phyloP scores from a whole-genome alignment of 371 early-diverging fungal species.

The Mucor saturninus region DNA sequence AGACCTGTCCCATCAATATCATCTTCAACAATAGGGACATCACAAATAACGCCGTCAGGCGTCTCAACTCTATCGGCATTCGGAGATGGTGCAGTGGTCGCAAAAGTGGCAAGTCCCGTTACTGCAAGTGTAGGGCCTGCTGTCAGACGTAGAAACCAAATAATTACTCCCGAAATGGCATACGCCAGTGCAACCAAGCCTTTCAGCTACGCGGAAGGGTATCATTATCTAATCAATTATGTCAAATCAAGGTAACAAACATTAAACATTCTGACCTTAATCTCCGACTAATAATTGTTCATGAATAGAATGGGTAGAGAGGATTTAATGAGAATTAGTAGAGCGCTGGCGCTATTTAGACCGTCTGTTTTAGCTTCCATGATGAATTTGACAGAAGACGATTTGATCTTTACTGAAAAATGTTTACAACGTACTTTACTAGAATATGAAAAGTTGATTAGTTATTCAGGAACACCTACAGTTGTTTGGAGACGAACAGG shows the following conservation, averaged over 20 bases:
- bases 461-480: slow-evolving; percentile 89
- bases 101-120: slow-evolving; percentile 47
- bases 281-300: background rate
- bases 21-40: slow-evolving; percentile 36
- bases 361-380: slow-evolving; percentile 91
- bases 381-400: slow-evolving; percentile 90
- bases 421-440: slow-evolving; percentile 71
- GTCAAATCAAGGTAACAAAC: slow-evolving; percentile 69
- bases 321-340: slow-evolving; percentile 87
- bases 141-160: slow-evolving; percentile 38
- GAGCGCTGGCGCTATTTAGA: slow-evolving; percentile 88
- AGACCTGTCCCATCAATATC: slow-evolving; percentile 31
- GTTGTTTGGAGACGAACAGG: slow-evolving; percentile 94
- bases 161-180: slow-evolving; percentile 49
- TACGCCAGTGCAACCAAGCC: slow-evolving; percentile 68
- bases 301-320: slow-evolving; percentile 79
- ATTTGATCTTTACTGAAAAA: slow-evolving; percentile 92
- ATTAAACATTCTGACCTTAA: background rate
- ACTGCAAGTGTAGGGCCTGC: slow-evolving; percentile 30
- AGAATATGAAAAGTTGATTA: slow-evolving; percentile 90
- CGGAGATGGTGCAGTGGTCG: slow-evolving; percentile 51
- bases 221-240: slow-evolving; percentile 79
- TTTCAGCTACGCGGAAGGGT: slow-evolving; percentile 86
- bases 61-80: slow-evolving; percentile 44
- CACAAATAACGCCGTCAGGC: slow-evolving; percentile 41